Evolutionary conservation across 345 rosid genomes (phyloP), one percentile per base, ranked within the genome.

Genomic region (Diplotaxis tenuifolia): DNA sequence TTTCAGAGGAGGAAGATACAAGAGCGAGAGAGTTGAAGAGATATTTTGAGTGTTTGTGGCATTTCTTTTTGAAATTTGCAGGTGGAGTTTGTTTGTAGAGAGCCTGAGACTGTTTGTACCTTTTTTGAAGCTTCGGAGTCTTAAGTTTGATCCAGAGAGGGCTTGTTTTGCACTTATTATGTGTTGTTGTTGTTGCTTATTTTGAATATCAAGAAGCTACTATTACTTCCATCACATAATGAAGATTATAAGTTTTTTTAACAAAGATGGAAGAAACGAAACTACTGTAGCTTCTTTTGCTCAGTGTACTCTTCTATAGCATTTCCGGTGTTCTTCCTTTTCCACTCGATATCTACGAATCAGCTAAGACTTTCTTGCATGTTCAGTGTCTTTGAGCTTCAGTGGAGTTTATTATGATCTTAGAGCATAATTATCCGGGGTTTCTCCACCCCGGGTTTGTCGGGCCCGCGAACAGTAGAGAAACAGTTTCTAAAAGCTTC

Each of bases 81-180:
- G 96, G 89, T 89, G 90, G 84, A 83, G 75, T 68, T 82, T 71
- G 86, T 75, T 73, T 56, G 82, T 74, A 82, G 77, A 74, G 49
- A 77, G 72, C 75, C 83, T 76, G 81, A 84, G 82, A 67, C 76
- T 80, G 77, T 83, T 76, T 79, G 75, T 82, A 72, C 72, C 56
- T 83, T 76, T 82, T 78, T 49, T 10, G 45, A 68, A 56, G 73
- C 60, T 68, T 75, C 69, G 59, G 74, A 52, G 50, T 61, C 21
- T 52, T 61, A 36, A 52, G 80, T 85, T 80, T 82, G 73, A 77
- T 81, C 75, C 79, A 74, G 70, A 91, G 85, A 75, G 79, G 76
- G 75, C 65, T 86, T 79, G 78, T 83, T 84, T 12, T 80, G 82
- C 72, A 66, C 66, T 80, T 69, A 70, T 70, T 74, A 54, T 77